Evolutionary conservation across 106 monocot species (phyloP).

Genomic region (Dendrobium officinale): DNA sequence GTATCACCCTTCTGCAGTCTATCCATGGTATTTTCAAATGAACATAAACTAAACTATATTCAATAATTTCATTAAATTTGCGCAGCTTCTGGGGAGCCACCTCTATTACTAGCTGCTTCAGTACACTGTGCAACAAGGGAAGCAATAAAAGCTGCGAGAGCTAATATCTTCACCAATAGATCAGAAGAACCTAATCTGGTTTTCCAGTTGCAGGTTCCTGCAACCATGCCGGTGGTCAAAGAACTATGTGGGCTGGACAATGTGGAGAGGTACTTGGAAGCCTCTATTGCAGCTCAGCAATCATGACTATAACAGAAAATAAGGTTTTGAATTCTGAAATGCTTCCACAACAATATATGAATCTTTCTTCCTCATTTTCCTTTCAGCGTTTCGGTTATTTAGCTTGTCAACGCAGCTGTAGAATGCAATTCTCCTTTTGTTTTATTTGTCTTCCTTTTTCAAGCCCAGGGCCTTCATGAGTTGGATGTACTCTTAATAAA

Average conservation of each 20-base stretch:
- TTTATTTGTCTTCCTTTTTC: no score
- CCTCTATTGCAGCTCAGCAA: background rate
- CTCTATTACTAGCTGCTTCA: constrained; percentile 63
- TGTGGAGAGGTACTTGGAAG: constrained; percentile 43
- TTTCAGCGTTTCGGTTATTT: no score
- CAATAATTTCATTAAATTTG: background rate
- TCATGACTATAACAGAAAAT: background rate
- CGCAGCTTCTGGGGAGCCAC: constrained; percentile 86
- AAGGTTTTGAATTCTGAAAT: no score
- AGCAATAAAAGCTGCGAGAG: constrained; percentile 65
- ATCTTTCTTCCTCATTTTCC: no score
- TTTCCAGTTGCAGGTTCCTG: constrained; percentile 58
- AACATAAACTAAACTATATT: background rate
- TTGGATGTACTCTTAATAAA: no score
- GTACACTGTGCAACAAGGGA: constrained; percentile 75
- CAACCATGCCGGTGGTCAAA: constrained; percentile 82
- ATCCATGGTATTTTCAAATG: no score
- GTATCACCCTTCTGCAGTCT: no score
- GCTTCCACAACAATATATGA: no score
- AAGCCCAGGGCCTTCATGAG: no score
- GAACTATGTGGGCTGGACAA: constrained; percentile 69
- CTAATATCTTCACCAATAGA: constrained; percentile 15
- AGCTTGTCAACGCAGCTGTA: no score
- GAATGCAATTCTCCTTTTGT: no score
- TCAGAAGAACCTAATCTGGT: constrained; percentile 14